Evolutionary conservation across 1,284 basidiomycete species (phyloP).

Genomic region (Inonotus hispidus): DNA sequence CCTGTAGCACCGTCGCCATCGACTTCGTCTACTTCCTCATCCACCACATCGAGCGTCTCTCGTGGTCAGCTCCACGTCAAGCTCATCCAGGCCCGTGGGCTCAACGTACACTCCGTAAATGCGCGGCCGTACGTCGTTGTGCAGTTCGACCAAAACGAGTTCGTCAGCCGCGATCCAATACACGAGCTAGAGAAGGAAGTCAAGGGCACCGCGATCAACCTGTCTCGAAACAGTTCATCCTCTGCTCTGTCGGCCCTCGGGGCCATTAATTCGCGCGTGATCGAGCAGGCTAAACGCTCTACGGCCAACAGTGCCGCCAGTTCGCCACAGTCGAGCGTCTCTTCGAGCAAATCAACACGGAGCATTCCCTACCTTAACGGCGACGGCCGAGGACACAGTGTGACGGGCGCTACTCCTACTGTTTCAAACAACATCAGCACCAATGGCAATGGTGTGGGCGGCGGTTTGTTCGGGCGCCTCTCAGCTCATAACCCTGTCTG

Average conservation of each 20-base stretch:
- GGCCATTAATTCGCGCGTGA: slow-evolving; percentile 57
- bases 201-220: slow-evolving; percentile 67
- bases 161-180: slow-evolving; percentile 88
- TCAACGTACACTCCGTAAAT: slow-evolving; percentile 64
- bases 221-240: slow-evolving; percentile 54
- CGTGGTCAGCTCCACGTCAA: slow-evolving; percentile 92
- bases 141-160: slow-evolving; percentile 99
- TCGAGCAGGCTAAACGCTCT: slow-evolving; percentile 37
- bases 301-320: slow-evolving; percentile 29
- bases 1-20: slow-evolving; percentile 29
- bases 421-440: slow-evolving; percentile 17
- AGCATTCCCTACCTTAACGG: slow-evolving; percentile 10
- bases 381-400: slow-evolving; percentile 17
- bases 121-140: slow-evolving; percentile 94
- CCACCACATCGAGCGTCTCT: slow-evolving; percentile 32
- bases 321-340: slow-evolving; percentile 37
- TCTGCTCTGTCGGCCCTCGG: slow-evolving; percentile 63
- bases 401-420: background rate
- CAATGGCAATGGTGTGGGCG: slow-evolving; percentile 30
- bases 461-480: slow-evolving; percentile 56
- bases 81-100: slow-evolving; percentile 87
- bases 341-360: slow-evolving; percentile 32
- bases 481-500: slow-evolving; percentile 90
- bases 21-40: slow-evolving; percentile 26
- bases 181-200: slow-evolving; percentile 83